Base-by-base conservation (phyloP, 2,329 filamentous ascomycete species). In the Elsinoe ampelina region DNA sequence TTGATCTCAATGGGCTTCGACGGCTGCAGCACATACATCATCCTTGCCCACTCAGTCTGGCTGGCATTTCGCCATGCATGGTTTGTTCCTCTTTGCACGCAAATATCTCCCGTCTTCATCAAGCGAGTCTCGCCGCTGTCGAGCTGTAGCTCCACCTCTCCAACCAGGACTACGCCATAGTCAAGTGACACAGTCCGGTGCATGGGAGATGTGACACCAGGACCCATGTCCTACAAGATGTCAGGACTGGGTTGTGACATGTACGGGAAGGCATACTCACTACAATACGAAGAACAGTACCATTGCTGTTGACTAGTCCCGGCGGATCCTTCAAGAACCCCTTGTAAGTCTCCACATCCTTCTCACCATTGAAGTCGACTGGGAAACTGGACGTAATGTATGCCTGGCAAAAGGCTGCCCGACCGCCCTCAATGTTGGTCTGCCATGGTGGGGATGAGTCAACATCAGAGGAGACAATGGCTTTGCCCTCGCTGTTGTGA, bases 381-480 rank as follows among this genome's bases (percentile, higher is more conserved):
- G 78, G 77, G 41, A 73, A 75, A 47, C 70, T 65, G 47, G 73
- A 71, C 3, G 79, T 76, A 6, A 74, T 73, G 66, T 80, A 81
- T 58, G 70, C 71, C 32, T 80, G 72, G 30, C 70, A 71, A 62
- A 80, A 80, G 2, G 67, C 66, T 13, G 73, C 74, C 30, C 72
- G 71, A 3, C 61, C 63, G 20, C 59, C 59, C 58, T 75, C 71
- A 35, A 70, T 65, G 55, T 67, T 66, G 26, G 65, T 54, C 52
- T 70, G 60, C 55, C 57, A 61, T 11, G 57, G 52, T 6, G 62
- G 62, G n/a, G 58, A 54, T 26, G 66, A 64, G 10, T 61, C 62
- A 6, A 65, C 54, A 3, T 58, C 47, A 10, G 59, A 48, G 4
- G 62, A 61, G 30, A 69, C 61, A 19, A 66, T 59, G 19, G 66